These are phyloP conservation scores for Emergomyces orientalis DNA, from an alignment of 2,329 filamentous ascomycete genomes.

Conservation along the genomic window DNA sequence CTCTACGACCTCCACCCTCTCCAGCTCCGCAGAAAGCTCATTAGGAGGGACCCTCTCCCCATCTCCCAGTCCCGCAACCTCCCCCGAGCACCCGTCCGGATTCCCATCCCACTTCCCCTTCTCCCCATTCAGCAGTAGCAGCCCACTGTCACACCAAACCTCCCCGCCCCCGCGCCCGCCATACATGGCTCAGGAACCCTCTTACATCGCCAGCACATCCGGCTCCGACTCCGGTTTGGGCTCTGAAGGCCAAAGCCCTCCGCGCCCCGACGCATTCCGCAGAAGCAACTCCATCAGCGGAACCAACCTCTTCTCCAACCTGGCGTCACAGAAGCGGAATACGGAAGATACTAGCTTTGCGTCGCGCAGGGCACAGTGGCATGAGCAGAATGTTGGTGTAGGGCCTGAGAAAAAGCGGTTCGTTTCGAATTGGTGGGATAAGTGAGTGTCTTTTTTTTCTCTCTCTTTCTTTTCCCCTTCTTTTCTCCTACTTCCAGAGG, in stretches of 20 bases:
- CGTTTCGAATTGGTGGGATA: conserved; percentile 34
- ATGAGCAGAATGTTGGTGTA: conserved; percentile 30
- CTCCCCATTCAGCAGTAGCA: conserved; percentile 12
- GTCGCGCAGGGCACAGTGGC: conserved; percentile 35
- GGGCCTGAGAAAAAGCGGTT: conserved; percentile 26
- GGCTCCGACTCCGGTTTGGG: neutral
- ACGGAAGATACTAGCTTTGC: conserved; percentile 27
- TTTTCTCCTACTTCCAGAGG: neutral
- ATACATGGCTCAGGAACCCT: neutral
- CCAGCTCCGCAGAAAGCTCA: conserved; percentile 11
- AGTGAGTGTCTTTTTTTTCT: conserved; percentile 19
- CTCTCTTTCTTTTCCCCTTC: neutral
- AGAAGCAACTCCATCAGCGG: conserved; percentile 7
- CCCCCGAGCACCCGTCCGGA: conserved; percentile 3
- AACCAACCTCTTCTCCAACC: conserved; percentile 22
- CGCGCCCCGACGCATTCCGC: neutral
- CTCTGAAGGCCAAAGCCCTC: neutral
- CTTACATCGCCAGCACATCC: neutral
- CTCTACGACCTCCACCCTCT: conserved; percentile 22
- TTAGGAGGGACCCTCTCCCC: conserved; percentile 6
- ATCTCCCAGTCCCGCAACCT: conserved; percentile 4
- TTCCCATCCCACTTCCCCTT: conserved; percentile 18
- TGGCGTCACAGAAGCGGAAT: conserved; percentile 39
- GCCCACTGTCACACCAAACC: neutral
- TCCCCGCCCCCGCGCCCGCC: neutral